Evolutionary conservation across 176 grass and related monocot species (phyloP).

Genomic region (Aegilops sharonensis): DNA sequence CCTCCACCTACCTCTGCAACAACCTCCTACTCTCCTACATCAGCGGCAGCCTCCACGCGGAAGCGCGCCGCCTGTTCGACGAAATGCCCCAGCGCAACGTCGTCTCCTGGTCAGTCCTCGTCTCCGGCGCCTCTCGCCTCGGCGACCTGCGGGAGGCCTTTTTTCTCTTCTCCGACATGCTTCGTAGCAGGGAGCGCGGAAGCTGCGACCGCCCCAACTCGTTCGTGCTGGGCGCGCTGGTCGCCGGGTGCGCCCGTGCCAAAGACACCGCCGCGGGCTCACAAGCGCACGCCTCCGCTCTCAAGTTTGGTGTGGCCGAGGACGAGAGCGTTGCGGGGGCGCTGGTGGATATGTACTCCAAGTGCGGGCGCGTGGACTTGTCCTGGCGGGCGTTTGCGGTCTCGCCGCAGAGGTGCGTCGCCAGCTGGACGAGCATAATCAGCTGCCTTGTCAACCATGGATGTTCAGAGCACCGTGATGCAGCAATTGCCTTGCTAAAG

Average conservation of each 20-base stretch:
- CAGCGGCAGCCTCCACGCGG: neutral
- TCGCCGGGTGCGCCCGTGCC: slow-evolving; percentile 38
- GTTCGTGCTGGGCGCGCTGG: slow-evolving; percentile 36
- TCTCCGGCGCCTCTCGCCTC: slow-evolving; percentile 34
- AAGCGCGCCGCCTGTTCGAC: slow-evolving; percentile 56
- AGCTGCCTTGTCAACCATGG: slow-evolving; percentile 45
- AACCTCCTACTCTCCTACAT: slow-evolving; percentile 27
- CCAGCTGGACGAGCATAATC: slow-evolving; percentile 67
- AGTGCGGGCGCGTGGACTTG: slow-evolving; percentile 43
- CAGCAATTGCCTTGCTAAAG: slow-evolving; percentile 37
- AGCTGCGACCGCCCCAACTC: slow-evolving; percentile 29
- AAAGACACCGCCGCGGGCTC: slow-evolving; percentile 15
- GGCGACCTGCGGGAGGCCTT: slow-evolving; percentile 29
- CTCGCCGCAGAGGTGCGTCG: slow-evolving; percentile 21
- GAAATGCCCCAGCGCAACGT: slow-evolving; percentile 55
- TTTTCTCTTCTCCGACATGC: slow-evolving; percentile 31
- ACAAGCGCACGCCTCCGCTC: slow-evolving; percentile 33
- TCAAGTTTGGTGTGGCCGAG: slow-evolving; percentile 47
- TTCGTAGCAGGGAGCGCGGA: neutral
- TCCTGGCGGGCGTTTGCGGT: slow-evolving; percentile 42
- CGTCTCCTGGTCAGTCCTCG: slow-evolving; percentile 48
- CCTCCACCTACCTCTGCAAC: slow-evolving; percentile 58
- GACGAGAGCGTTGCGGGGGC: slow-evolving; percentile 43
- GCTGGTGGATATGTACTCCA: slow-evolving; percentile 61
- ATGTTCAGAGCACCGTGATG: slow-evolving; percentile 3